Evolutionary conservation across 306 rosid genomes (phyloP).

Genomic region (Medicago arabica): DNA sequence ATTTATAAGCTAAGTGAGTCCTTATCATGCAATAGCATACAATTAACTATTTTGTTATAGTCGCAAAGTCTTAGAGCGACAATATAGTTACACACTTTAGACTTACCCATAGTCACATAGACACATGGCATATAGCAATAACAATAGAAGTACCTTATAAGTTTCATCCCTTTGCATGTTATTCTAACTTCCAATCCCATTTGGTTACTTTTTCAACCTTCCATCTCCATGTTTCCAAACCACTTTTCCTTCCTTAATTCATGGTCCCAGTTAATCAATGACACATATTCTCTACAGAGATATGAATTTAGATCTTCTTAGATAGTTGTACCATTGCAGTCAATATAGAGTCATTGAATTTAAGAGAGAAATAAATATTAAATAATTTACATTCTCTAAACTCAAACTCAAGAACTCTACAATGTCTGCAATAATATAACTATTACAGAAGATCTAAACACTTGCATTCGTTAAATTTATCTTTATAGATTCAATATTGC

Average conservation of each 20-base stretch:
- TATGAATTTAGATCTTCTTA: not conserved
- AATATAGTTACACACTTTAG: constrained; percentile 40
- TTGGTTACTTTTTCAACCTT: not conserved
- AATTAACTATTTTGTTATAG: not conserved
- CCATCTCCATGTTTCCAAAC: not conserved
- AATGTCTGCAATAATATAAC: not conserved
- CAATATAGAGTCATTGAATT: not conserved
- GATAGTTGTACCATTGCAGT: not conserved
- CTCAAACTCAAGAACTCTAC: not conserved
- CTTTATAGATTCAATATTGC: not conserved
- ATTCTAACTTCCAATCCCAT: constrained; percentile 7
- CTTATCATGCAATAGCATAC: constrained; percentile 5
- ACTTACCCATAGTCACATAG: constrained; percentile 22
- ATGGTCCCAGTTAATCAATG: not conserved
- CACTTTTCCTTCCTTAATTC: not conserved
- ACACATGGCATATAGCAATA: constrained; percentile 26
- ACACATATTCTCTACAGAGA: not conserved
- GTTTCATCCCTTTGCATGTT: constrained; percentile 35
- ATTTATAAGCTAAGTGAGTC: constrained; percentile 4
- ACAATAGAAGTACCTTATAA: constrained; percentile 22
- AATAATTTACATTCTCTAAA: not conserved
- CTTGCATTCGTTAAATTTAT: not conserved
- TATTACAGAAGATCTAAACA: not conserved
- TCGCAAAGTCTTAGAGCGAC: constrained; percentile 24
- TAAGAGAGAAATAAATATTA: not conserved